Base-by-base conservation (phyloP, 768 basidiomycete genomes). In the Tremella yokohamensis region DNA sequence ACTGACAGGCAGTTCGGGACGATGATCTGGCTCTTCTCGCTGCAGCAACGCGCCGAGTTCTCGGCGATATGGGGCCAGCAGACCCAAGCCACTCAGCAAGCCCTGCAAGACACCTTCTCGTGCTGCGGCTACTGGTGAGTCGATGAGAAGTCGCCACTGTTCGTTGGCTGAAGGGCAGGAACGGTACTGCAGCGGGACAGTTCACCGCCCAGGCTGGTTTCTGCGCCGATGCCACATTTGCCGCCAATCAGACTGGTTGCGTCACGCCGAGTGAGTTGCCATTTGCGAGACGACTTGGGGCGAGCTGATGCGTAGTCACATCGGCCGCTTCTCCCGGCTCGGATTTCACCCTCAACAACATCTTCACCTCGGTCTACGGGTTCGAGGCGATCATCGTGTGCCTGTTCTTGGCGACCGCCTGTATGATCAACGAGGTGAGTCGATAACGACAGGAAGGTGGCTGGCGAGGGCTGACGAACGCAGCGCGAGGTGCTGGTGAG, bases 321-420 rank as follows among this genome's bases (percentile, higher is more conserved):
- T 51, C 62, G 12, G 38, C 62, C 19, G 38, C 26, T 24, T 52
- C 65, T 1, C 49, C 62, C 13, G 84, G 82, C 70, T 85, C 86
- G 13, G 89, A 93, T 69, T 78, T 72, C 64, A 87, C 84, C 16
- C 78, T 96, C 61, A 88, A 91, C 74, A 81, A 88, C 59, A 80
- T 87, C 45, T 96, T 94, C 78, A 88, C 90, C 86, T 62, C 66
- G 6, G 81, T 87, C 29, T 92, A 90, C 75, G 90, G 89, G 40
- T 92, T 84, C 76, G 89, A 89, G 83, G 85, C 87, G 8, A 82
- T 91, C 64, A 80, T 91, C 54, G 77, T 88, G 40, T 81, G 82
- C 58, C 79, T 93, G 61, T 83, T 91, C 72, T 79, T 94, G 49
- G 84, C 88, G 7, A 86, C 89, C 20, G 81, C 88, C 55, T 94